A percentile compares a stretch with the other conserved stretches of the same genome.
Evolutionary conservation across 2,329 filamentous ascomycete genomes (phyloP).

Genomic region (Epicoccum sorghinum): DNA sequence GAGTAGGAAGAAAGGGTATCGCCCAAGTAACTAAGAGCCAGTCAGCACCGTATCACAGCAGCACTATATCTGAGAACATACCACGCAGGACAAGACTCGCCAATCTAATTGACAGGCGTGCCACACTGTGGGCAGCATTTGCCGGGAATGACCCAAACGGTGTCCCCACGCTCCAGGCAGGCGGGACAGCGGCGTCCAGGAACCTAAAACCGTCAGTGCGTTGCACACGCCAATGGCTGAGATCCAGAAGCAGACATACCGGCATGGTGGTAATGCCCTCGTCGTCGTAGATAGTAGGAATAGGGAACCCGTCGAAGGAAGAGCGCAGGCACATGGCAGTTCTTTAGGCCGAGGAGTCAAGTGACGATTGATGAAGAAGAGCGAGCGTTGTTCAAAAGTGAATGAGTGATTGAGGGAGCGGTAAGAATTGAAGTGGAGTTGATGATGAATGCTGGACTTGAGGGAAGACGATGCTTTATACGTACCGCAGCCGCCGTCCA

Average conservation of each 20-base stretch:
- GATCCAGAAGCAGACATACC: constrained; percentile 26
- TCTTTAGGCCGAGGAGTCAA: background rate
- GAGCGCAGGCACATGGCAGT: constrained; percentile 36
- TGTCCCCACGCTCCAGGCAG: constrained; percentile 48
- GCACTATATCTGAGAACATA: background rate
- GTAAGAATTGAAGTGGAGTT: background rate
- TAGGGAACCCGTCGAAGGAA: constrained; percentile 31
- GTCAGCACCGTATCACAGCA: constrained; percentile 5
- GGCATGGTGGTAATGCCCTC: constrained; percentile 44
- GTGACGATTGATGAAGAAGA: background rate
- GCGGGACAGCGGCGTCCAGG: constrained; percentile 49
- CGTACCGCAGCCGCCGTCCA: constrained; percentile 1
- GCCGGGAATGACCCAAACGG: constrained; percentile 50
- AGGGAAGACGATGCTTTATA: constrained; percentile 11
- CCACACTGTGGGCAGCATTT: constrained; percentile 49
- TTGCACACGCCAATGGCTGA: background rate
- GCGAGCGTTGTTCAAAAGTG: background rate
- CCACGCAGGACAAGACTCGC: background rate
- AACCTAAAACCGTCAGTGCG: constrained; percentile 33
- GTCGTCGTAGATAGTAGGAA: constrained; percentile 36
- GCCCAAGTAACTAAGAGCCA: background rate
- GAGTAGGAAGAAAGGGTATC: constrained; percentile 2
- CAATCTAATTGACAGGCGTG: constrained; percentile 45
- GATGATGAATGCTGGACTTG: constrained; percentile 1
- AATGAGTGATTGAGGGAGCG: constrained; percentile 1